phyloP scores from a whole-genome alignment of 2,329 filamentous ascomycete genomes.

The Polytolypa hystricis region DNA sequence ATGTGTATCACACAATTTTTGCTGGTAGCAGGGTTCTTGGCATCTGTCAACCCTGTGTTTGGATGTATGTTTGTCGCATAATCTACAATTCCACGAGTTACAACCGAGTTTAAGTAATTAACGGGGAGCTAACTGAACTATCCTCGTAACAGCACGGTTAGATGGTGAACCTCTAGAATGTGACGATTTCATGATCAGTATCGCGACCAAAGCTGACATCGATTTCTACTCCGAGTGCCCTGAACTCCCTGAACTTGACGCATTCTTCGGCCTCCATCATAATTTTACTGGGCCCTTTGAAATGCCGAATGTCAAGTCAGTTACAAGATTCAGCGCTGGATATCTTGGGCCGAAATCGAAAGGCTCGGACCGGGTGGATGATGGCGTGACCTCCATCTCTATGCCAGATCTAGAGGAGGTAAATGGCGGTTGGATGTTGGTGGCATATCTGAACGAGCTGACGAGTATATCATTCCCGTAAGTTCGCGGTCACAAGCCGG shows the following conservation, averaged over 20 bases:
- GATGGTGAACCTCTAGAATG: background rate
- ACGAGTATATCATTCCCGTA: conserved; percentile 1
- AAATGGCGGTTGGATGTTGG: background rate
- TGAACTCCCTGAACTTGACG: background rate
- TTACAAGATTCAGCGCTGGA: background rate
- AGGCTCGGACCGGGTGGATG: background rate
- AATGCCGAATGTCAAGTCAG: conserved; percentile 1
- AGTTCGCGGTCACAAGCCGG: too few species aligned
- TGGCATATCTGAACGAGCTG: background rate
- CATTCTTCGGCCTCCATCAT: background rate
- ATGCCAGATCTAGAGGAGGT: conserved; percentile 2
- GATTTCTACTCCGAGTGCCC: conserved; percentile 1
- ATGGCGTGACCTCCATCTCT: conserved; percentile 2
- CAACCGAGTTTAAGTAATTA: background rate
- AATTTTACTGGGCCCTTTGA: background rate
- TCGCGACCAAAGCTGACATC: background rate
- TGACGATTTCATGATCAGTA: background rate
- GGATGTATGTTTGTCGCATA: background rate
- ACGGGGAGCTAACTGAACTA: background rate
- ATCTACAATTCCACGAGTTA: background rate
- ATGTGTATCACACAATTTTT: background rate
- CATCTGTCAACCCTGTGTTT: background rate
- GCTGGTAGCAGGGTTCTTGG: background rate
- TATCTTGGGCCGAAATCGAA: background rate
- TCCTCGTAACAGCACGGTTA: background rate